Conservation (phyloP, 179 eudicot species). For the Patellifolia procumbens region DNA sequence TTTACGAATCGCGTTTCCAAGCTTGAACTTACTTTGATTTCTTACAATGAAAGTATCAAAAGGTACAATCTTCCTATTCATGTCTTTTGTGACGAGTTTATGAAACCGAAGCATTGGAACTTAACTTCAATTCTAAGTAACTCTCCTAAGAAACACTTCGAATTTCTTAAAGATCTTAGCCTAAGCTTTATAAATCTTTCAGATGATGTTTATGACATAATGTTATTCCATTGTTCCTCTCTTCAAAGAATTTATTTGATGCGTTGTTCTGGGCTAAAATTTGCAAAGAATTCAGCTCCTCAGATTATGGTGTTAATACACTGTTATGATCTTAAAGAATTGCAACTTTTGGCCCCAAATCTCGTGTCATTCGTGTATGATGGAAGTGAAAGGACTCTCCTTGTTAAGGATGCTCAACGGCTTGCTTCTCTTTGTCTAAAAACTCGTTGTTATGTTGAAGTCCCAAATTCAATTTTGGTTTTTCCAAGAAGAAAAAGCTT, state of each 20-base stretch:
- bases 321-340: not conserved
- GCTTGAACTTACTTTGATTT: not conserved
- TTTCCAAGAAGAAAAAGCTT: not conserved
- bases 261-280: not conserved
- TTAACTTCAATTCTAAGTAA: too few relatives aligned
- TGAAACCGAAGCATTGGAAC: too few relatives aligned
- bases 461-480: not conserved
- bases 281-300: slow-evolving; percentile 1
- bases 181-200: slow-evolving; percentile 1
- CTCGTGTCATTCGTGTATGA: not conserved
- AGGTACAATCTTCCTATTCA: not conserved
- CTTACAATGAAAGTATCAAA: too few relatives aligned
- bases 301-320: not conserved
- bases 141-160: not conserved
- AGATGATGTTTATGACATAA: not conserved
- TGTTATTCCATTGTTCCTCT: not conserved
- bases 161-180: not conserved
- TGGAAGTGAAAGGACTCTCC: not conserved
- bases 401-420: not conserved
- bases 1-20: not conserved
- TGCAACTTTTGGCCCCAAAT: slow-evolving; percentile 17
- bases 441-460: not conserved
- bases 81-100: not conserved
- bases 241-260: slow-evolving; percentile 3
- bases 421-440: not conserved